phyloP scores from a whole-genome alignment of 2,329 filamentous ascomycete species.

The Paraphoma sp. region DNA sequence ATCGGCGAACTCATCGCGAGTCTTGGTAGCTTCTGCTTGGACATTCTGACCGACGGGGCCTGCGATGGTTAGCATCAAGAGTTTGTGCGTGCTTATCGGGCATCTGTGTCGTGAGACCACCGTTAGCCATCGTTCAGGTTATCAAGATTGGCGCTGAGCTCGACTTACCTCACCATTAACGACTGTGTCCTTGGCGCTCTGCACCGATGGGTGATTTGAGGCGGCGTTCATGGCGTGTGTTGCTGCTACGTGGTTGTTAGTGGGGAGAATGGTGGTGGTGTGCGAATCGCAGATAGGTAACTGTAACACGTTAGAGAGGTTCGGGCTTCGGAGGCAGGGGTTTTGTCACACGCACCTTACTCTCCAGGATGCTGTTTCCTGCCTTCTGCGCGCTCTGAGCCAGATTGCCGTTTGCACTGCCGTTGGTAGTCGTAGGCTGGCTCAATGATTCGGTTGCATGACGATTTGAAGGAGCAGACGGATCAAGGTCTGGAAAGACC shows the following conservation, averaged over 20 bases:
- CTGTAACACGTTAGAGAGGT: conserved; percentile 45
- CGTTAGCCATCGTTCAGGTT: conserved; percentile 30
- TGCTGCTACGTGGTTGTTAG: conserved; percentile 53
- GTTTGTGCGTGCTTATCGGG: conserved; percentile 21
- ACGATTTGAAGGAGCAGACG: conserved; percentile 30
- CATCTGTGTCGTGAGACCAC: conserved; percentile 37
- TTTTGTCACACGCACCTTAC: conserved; percentile 52
- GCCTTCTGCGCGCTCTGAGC: conserved; percentile 36
- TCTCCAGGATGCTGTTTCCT: conserved; percentile 48
- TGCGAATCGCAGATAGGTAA: conserved; percentile 45
- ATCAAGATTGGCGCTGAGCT: conserved; percentile 4
- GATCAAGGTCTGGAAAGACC: conserved; percentile 35
- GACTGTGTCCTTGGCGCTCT: conserved; percentile 52
- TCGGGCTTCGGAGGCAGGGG: conserved; percentile 41
- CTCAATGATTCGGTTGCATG: conserved; percentile 18
- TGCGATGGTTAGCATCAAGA: conserved; percentile 36
- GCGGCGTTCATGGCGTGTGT: conserved; percentile 56
- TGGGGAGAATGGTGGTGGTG: conserved; percentile 31
- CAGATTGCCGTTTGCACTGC: conserved; percentile 23
- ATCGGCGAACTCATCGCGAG: conserved; percentile 64
- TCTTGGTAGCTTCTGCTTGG: conserved; percentile 63
- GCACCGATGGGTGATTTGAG: conserved; percentile 57
- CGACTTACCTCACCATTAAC: conserved; percentile 53
- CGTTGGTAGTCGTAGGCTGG: conserved; percentile 22
- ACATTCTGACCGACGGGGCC: conserved; percentile 64